A percentile compares a stretch with the other conserved stretches of the same genome.
Conservation (phyloP, 129 eudicot genomes). For the Escallonia rubra region DNA sequence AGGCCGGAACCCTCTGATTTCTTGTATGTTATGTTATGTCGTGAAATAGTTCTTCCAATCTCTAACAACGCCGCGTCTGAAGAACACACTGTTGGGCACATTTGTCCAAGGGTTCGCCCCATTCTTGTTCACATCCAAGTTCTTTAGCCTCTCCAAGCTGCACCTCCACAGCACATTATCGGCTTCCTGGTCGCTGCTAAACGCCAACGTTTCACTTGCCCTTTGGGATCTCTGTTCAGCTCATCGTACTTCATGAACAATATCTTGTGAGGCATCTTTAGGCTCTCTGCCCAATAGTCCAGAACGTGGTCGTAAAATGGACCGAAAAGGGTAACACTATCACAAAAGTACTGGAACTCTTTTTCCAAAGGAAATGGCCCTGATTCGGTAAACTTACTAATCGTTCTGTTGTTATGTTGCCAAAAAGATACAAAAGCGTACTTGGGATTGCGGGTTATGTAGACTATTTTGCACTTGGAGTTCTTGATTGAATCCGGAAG, state of each 20-base stretch:
- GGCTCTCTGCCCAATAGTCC: neutral
- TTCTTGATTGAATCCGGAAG: neutral
- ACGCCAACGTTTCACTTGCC: neutral
- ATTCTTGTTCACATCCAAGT: neutral
- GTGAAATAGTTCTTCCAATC: conserved; percentile 2
- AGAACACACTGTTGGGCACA: neutral
- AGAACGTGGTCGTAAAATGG: neutral
- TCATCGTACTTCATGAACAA: no score
- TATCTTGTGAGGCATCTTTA: no score
- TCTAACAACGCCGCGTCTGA: neutral
- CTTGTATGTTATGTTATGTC: neutral
- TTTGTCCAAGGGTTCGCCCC: neutral
- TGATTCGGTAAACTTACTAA: neutral
- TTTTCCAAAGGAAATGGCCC: neutral
- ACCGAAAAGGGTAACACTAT: neutral
- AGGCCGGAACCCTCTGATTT: neutral
- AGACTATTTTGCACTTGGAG: neutral
- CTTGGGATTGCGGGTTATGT: neutral
- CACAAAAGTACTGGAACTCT: neutral
- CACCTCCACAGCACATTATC: conserved; percentile 12
- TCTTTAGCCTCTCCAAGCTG: conserved; percentile 2
- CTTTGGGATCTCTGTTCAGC: neutral
- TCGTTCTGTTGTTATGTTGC: neutral
- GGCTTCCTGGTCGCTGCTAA: neutral
- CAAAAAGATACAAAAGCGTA: neutral